Percentiles rank a stretch among this genome's conserved stretches.
Conservation (phyloP, 2,329 filamentous ascomycete species). For the Shiraia sp. region DNA sequence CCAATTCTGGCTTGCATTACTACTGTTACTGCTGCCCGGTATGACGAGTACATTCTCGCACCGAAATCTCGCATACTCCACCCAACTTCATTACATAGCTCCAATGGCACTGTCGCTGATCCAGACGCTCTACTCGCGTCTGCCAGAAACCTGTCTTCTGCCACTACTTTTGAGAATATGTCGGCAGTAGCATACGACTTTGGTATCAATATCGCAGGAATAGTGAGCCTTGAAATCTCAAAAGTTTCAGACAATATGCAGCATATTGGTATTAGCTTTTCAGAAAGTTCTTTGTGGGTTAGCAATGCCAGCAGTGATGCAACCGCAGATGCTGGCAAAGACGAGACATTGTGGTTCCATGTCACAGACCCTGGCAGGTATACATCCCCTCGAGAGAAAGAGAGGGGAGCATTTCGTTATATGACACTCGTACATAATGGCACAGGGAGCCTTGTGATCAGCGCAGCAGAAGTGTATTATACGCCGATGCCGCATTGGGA, state of each 20-base stretch:
- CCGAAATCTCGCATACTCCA: slow-evolving; percentile 41
- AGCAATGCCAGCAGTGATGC: slow-evolving; percentile 52
- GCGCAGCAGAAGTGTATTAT: slow-evolving; percentile 46
- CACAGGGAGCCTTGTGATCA: slow-evolving; percentile 46
- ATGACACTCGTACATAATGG: slow-evolving; percentile 51
- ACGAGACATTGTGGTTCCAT: slow-evolving; percentile 55
- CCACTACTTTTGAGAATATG: slow-evolving; percentile 38
- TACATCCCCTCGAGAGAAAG: slow-evolving; percentile 46
- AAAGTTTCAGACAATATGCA: slow-evolving; percentile 39
- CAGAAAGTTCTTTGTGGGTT: slow-evolving; percentile 54
- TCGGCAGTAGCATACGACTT: slow-evolving; percentile 50
- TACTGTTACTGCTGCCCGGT: slow-evolving; percentile 23
- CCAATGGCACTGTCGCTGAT: slow-evolving; percentile 45
- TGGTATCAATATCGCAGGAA: slow-evolving; percentile 48
- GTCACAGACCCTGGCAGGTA: slow-evolving; percentile 46
- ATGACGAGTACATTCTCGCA: slow-evolving; percentile 49
- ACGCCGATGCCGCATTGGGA: slow-evolving; percentile 51
- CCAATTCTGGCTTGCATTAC: background rate
- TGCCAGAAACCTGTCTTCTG: slow-evolving; percentile 14
- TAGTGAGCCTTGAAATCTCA: slow-evolving; percentile 44
- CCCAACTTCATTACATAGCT: slow-evolving; percentile 41
- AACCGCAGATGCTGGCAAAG: slow-evolving; percentile 52
- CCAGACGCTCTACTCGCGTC: slow-evolving; percentile 35
- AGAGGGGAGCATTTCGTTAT: slow-evolving; percentile 53
- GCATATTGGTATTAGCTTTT: slow-evolving; percentile 50